Base-by-base conservation (phyloP, 371 early-diverging fungal species). In the Mortierella sp. region DNA sequence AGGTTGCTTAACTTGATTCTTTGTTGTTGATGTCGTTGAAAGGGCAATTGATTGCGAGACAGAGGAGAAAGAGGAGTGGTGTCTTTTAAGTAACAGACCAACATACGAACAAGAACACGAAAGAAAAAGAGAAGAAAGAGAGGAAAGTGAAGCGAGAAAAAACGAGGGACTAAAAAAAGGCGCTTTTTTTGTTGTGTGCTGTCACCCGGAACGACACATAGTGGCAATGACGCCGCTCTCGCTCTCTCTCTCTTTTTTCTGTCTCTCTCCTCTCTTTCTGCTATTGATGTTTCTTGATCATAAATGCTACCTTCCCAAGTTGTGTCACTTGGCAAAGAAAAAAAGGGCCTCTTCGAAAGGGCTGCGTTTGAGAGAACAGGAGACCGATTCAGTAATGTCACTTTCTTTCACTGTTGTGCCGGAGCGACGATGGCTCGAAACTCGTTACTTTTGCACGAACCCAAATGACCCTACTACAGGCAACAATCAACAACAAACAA, bases 111-210 rank as follows among this genome's bases (percentile, higher is more conserved):
- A 53, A 53, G 34, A 19, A 58, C 22, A 2, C 14, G 31, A 58
- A 34, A 55, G 55, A 55, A 55, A 45, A 45, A 45, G 1, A 48
- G 24, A 48, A 48, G 48, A 48, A n/a, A 47, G 48, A n/a, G 29
- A 64, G 44, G 47, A 24, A 39, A 66, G 45, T 63, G 31, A 50
- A 34, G 64, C 68, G 41, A 44, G 50, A 64, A 43, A 50, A 40
- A 66, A 44, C 1, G 55, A 68, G 69, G 34, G 48, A 63, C 6
- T 64, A 44, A 47, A 48, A 58, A 34, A 58, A 7, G 34, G 37
- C 34, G 61, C 34, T 34, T 34, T 31, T 58, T 19, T 34, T 58
- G 13, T 31, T 55, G n/a, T 48, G n/a, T 31, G 31, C 8, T 34
- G 37, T 58, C 61, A 58, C 22, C 61, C 6, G 61, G 61, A 34